Conservation (phyloP, 129 eudicot species). For the Oenanthe sinensis region DNA sequence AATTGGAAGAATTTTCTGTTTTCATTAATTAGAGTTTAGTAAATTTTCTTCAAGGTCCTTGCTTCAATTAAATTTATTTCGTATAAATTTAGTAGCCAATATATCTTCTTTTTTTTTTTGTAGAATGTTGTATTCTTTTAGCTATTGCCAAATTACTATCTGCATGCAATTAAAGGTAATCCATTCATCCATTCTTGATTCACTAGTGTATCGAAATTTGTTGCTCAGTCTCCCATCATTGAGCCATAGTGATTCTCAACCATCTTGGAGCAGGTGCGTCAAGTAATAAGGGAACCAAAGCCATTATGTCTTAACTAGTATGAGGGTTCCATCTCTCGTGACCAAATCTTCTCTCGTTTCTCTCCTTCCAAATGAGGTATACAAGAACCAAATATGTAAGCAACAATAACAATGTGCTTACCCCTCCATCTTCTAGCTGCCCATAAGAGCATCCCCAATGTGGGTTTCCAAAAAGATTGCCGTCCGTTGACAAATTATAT, state of each 20-base stretch:
- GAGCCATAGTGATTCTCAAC: neutral
- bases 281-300: too few relatives aligned
- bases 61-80: neutral
- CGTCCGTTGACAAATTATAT: too few relatives aligned
- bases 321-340: too few relatives aligned
- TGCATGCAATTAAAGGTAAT: neutral
- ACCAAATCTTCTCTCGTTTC: neutral
- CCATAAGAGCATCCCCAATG: too few relatives aligned
- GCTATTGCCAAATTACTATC: neutral
- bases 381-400: too few relatives aligned
- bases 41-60: neutral
- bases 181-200: too few relatives aligned
- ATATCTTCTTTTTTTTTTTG: neutral
- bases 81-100: neutral
- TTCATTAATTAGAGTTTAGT: neutral
- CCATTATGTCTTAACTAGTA: too few relatives aligned
- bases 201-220: neutral
- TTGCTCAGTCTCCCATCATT: neutral
- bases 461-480: too few relatives aligned
- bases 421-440: too few relatives aligned
- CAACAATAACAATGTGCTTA: too few relatives aligned
- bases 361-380: neutral
- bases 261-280: neutral
- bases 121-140: neutral
- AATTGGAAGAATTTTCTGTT: neutral